Evolutionary conservation across 2,329 filamentous ascomycete genomes (phyloP).

Genomic region (Fusarium metavorans): DNA sequence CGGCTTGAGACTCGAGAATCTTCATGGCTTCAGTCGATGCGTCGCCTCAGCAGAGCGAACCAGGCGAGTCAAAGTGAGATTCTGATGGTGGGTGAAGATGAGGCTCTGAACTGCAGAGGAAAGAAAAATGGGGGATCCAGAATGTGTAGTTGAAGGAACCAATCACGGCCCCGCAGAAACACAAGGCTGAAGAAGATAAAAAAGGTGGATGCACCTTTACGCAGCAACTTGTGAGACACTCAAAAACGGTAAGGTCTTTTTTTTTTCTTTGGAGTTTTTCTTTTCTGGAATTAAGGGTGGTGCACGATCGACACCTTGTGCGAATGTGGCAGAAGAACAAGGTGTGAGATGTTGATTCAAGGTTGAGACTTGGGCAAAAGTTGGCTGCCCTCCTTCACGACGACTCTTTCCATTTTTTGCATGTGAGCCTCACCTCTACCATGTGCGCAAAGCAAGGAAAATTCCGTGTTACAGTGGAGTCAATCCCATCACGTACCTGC

Average conservation of each 20-base stretch:
- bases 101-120: constrained; percentile 8
- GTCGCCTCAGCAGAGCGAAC: neutral
- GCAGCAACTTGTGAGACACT: neutral
- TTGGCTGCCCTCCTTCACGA: neutral
- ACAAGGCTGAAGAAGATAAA: constrained; percentile 1
- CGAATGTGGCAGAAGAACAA: constrained; percentile 2
- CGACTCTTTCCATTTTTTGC: constrained; percentile 11
- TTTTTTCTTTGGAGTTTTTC: neutral
- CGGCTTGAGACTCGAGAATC: constrained; percentile 78
- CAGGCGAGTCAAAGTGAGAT: constrained; percentile 1
- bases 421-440: constrained; percentile 21
- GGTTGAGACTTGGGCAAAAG: constrained; percentile 5
- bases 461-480: constrained; percentile 25
- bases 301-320: constrained; percentile 8
- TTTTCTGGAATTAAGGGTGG: neutral
- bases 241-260: constrained; percentile 3
- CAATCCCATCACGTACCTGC: neutral
- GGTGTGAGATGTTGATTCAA: constrained; percentile 1
- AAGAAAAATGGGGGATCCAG: neutral
- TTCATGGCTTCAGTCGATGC: constrained; percentile 64
- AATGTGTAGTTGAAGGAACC: neutral
- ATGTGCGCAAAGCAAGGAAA: neutral
- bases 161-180: constrained; percentile 10
- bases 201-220: constrained; percentile 4
- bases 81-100: constrained; percentile 27